Base-by-base conservation (phyloP, 768 basidiomycete species). In the Crepidotus variabilis region DNA sequence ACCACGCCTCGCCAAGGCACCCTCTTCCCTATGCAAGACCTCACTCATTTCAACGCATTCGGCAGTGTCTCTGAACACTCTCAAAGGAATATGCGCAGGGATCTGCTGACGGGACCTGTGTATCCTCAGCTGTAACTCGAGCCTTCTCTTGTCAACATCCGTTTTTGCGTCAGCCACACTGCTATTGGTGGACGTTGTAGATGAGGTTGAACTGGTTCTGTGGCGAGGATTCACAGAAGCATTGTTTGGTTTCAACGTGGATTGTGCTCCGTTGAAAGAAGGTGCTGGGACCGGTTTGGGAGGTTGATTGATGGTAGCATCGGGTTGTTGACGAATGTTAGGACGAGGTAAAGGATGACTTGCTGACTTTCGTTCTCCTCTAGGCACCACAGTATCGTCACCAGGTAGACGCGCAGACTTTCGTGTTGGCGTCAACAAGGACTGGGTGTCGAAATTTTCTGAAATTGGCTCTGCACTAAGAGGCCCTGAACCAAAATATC, bases 21-120 rank as follows among this genome's bases (percentile, higher is more conserved):
- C 28, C 28, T 28, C 28, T 28, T 28, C 28, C 23, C 63, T 65
- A 48, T 59, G 63, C 50, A 83, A 63, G 55, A 83, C 72, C 48
- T 75, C 70, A 35, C 70, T 71, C 21, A 77, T 80, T 69, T 92
- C 90, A 14, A 79, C 74, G 65, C 90, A 92, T 62, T 93, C 88
- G 59, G 63, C 71, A 9, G 91, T 86, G 43, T 82, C 69, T 61
- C 82, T 78, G 66, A 93, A 93, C 23, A 92, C 67, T 52, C 88
- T 78, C 64, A 92, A 68, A 18, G 73, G 69, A 9, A 90, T 75
- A 60, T 81, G 72, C 28, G 68, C 61, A 4, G 88, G 86, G 63
- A 90, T 80, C 65, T 78, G 69, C 59, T 72, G 75, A 54, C 88
- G 72, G 23, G 88, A 88, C 57, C 71, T 74, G 71, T 82, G 83